Evolutionary conservation across 129 eudicot species (phyloP).

Genomic region (Tagetes erecta): DNA sequence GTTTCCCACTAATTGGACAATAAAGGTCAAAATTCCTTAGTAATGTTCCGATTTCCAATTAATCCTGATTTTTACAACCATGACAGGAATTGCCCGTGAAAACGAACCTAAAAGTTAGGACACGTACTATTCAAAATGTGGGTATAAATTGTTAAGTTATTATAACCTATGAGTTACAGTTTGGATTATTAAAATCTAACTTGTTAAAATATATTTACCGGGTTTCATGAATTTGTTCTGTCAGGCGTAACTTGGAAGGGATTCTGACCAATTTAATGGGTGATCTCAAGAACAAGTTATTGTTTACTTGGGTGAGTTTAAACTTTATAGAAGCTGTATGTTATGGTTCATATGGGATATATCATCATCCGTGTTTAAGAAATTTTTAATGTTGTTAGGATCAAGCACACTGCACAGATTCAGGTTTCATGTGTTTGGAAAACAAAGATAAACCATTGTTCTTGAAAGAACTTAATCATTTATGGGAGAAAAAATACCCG

Average conservation of each 20-base stretch:
- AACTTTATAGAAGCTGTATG: not conserved
- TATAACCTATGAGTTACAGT: too few relatives aligned
- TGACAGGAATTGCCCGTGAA: too few relatives aligned
- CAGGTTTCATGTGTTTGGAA: conserved; percentile 49
- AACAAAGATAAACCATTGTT: conserved; percentile 57
- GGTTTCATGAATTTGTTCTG: not conserved
- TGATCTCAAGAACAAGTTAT: conserved; percentile 35
- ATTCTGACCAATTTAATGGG: conserved; percentile 39
- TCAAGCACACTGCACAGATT: conserved; percentile 47
- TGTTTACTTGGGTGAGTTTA: conserved; percentile 67
- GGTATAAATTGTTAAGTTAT: too few relatives aligned
- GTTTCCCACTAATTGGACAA: too few relatives aligned
- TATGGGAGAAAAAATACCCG: conserved; percentile 42
- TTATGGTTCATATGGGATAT: not conserved
- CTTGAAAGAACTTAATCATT: conserved; percentile 45
- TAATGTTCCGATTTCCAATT: too few relatives aligned
- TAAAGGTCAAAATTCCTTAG: too few relatives aligned
- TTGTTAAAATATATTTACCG: not conserved
- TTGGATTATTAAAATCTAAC: too few relatives aligned
- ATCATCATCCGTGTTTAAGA: too few relatives aligned
- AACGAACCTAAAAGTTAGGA: too few relatives aligned
- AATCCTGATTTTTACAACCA: too few relatives aligned
- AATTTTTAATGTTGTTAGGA: conserved; percentile 39
- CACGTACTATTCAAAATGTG: too few relatives aligned
- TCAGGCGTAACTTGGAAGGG: conserved; percentile 48